Evolutionary conservation across 192 early-diverging fungal species (phyloP).

Genomic region (Paraglomus occultum): DNA sequence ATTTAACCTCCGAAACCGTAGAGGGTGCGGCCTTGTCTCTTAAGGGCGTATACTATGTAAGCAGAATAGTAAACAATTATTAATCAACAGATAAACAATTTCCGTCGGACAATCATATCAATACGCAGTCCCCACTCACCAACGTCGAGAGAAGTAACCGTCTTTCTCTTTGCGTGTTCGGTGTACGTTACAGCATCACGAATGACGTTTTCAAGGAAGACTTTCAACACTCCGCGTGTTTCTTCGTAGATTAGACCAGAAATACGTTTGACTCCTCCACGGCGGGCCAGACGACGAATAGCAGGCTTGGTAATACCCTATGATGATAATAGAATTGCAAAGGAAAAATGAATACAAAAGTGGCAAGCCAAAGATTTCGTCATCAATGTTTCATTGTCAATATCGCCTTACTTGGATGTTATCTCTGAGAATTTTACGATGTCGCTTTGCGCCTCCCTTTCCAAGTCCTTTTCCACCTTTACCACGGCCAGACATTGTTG

Average conservation of each 20-base stretch:
- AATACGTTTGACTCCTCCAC: slow-evolving; percentile 99
- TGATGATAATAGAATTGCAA: slow-evolving; percentile 19
- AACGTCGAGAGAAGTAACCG: slow-evolving; percentile 97
- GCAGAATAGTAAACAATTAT: not conserved
- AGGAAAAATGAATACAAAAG: not conserved
- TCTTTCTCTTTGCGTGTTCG: slow-evolving; percentile 99
- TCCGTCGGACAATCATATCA: not conserved
- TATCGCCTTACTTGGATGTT: slow-evolving; percentile 77
- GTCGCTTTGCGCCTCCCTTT: slow-evolving; percentile 99
- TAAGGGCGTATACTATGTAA: slow-evolving; percentile 84
- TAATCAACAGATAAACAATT: not conserved
- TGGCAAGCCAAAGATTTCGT: not conserved
- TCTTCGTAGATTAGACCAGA: slow-evolving; percentile 99
- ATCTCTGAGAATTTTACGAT: slow-evolving; percentile 99
- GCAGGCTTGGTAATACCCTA: slow-evolving; percentile 97
- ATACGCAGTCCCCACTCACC: not conserved
- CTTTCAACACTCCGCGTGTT: slow-evolving; percentile 96
- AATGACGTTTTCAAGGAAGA: slow-evolving; percentile 99
- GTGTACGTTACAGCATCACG: slow-evolving; percentile 99
- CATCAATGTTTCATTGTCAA: not conserved
- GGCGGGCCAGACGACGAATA: slow-evolving; percentile 97
- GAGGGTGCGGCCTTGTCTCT: slow-evolving; percentile 95
- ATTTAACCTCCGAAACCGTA: slow-evolving; percentile 63
- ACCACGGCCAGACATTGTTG: slow-evolving; percentile 93
- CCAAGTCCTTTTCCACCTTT: slow-evolving; percentile 99